Percentiles rank a stretch among this genome's conserved stretches.
Evolutionary conservation across 345 rosid species (phyloP).

Genomic region (Dimocarpus longan): DNA sequence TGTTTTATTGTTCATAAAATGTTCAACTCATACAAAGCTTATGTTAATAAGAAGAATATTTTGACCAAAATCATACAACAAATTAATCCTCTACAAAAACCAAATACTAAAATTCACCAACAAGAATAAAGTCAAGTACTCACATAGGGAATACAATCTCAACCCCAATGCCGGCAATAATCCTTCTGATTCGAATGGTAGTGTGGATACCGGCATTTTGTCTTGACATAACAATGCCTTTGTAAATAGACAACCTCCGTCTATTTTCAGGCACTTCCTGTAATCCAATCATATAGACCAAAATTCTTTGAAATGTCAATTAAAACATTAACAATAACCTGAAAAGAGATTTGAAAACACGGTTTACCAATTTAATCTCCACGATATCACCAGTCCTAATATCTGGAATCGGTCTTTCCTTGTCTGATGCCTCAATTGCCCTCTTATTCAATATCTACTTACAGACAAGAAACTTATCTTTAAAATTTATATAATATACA

Average conservation of each 20-base stretch:
- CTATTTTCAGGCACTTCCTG: slow-evolving; percentile 83
- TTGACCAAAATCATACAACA: background rate
- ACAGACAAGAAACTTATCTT: background rate
- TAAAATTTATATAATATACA: background rate
- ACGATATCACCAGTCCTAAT: slow-evolving; percentile 85
- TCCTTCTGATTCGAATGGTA: slow-evolving; percentile 79
- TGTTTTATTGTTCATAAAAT: background rate
- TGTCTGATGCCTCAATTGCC: slow-evolving; percentile 75
- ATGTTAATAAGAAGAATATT: background rate
- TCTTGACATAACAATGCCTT: slow-evolving; percentile 82
- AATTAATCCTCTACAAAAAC: background rate
- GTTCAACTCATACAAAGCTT: background rate
- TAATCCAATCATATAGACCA: slow-evolving; percentile 26
- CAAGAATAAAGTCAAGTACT: slow-evolving; percentile 27
- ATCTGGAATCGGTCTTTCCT: slow-evolving; percentile 70
- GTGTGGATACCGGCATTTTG: slow-evolving; percentile 93
- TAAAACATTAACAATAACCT: background rate
- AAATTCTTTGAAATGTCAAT: slow-evolving; percentile 6
- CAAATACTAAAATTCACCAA: background rate
- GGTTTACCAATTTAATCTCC: slow-evolving; percentile 73
- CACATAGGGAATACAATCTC: slow-evolving; percentile 83
- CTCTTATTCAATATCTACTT: slow-evolving; percentile 74
- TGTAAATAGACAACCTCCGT: slow-evolving; percentile 77
- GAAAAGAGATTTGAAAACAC: slow-evolving; percentile 13
- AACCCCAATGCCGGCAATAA: slow-evolving; percentile 77